A percentile compares a stretch with the other conserved stretches of the same genome.
phyloP scores from a whole-genome alignment of 192 early-diverging fungal species.

The Rhizoclosmatium sp. region DNA sequence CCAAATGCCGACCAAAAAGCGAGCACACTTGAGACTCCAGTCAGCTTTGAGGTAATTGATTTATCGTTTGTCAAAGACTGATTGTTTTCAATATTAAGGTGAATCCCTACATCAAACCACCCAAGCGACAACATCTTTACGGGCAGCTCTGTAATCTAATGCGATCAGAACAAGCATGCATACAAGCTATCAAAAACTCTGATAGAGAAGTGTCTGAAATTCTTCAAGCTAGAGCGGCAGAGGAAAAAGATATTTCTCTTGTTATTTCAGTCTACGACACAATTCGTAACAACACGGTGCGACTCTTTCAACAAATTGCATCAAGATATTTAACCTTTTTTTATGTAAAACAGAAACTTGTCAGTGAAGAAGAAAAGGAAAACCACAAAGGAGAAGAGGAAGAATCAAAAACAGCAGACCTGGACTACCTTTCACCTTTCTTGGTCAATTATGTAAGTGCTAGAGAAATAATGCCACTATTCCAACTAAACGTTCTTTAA shows the following conservation, averaged over 20 bases:
- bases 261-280: slow-evolving; percentile 64
- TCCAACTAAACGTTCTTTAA: neutral
- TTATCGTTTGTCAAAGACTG: neutral
- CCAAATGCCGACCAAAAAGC: slow-evolving; percentile 63
- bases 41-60: slow-evolving; percentile 42
- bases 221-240: slow-evolving; percentile 47
- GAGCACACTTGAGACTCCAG: slow-evolving; percentile 48
- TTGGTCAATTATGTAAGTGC: slow-evolving; percentile 62
- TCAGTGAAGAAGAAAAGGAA: slow-evolving; percentile 58
- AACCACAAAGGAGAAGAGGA: slow-evolving; percentile 63
- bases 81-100: slow-evolving; percentile 41
- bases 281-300: slow-evolving; percentile 61
- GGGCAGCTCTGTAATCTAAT: slow-evolving; percentile 56
- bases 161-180: slow-evolving; percentile 52
- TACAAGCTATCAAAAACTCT: slow-evolving; percentile 56
- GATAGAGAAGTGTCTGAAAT: slow-evolving; percentile 62
- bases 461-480: neutral
- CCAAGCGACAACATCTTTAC: slow-evolving; percentile 64
- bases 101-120: slow-evolving; percentile 57
- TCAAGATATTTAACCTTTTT: neutral
- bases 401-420: slow-evolving; percentile 54
- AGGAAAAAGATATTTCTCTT: slow-evolving; percentile 60
- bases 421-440: slow-evolving; percentile 69
- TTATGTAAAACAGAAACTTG: slow-evolving; percentile 44
- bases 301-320: neutral